Conservation (phyloP, 768 basidiomycete genomes). For the Coprinellus micaceus region DNA sequence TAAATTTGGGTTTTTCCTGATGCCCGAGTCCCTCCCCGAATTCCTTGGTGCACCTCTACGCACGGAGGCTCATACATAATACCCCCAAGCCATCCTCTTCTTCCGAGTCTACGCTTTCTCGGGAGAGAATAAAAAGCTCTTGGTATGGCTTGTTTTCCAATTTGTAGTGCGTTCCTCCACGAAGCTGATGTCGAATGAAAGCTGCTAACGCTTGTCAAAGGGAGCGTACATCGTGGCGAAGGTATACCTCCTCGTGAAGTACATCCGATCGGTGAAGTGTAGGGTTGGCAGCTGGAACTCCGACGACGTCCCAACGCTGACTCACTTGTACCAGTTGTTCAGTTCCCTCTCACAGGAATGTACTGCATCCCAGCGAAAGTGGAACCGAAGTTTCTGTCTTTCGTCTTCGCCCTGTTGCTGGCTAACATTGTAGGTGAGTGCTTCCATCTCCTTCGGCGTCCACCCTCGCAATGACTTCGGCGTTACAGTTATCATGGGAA, state of each 20-base stretch:
- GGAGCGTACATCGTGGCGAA: not conserved
- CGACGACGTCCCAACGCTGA: not conserved
- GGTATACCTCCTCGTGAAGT: not conserved
- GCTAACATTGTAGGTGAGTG: not conserved
- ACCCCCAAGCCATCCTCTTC: not conserved
- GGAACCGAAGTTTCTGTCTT: not conserved
- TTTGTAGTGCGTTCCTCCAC: not conserved
- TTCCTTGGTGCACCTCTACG: not conserved
- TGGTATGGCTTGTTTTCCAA: not conserved
- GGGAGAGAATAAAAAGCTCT: not conserved
- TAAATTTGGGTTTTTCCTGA: too few relatives aligned
- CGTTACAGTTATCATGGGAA: not conserved
- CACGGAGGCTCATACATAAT: too few relatives aligned
- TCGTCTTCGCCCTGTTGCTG: not conserved
- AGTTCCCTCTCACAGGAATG: not conserved
- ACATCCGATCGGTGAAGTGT: not conserved
- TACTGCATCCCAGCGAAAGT: not conserved
- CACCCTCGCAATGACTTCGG: not conserved
- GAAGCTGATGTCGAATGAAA: not conserved
- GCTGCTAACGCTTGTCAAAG: not conserved
- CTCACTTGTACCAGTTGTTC: not conserved
- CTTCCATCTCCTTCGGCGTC: not conserved
- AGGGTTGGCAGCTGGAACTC: not conserved
- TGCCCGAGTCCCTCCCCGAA: not conserved
- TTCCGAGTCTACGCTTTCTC: not conserved